Base-by-base conservation (phyloP, 192 early-diverging fungal species). In the Allomyces javanicus region DNA sequence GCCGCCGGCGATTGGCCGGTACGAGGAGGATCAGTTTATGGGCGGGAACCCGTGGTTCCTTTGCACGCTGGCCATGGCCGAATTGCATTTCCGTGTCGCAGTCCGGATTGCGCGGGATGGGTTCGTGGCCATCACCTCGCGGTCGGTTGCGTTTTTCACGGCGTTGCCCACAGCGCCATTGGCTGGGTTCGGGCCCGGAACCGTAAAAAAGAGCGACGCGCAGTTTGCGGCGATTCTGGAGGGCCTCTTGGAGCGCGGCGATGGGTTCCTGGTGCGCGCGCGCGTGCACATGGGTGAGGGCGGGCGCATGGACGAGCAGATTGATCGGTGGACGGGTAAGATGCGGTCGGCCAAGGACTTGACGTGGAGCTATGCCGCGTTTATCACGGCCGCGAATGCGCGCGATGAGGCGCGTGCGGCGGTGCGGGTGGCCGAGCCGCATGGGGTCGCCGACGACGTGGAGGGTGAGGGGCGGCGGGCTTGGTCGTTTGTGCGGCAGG, bases 41-140 rank as follows among this genome's bases (percentile, higher is more conserved):
- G 90, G 90, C 2, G 89, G 85, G n/a, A 92, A 92, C 66, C 87
- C 90, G 4, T 92, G 90, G 90, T 77, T 83, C 22, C 78, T 92
- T 1, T 63, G 74, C 10, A 89, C 85, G 0, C 69, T 73, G 14
- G 78, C 77, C 0, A 27, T 78, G 25, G 86, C 86, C n/a, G 88
- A 92, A 67, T 69, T 82, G 27, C 76, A 84, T 64, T 87, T 86
- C 70, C 69, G 71, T 19, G 70, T 83, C 43, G 78, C 77, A 0
- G n/a, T 67, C 0, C 55, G 61, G 17, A 78, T 73, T 66, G 64
- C 63, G 9, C 21, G 25, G 0, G 70, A 67, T 4, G 74, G 72
- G 3, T 10, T 23, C 0, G 63, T 77, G 21, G 50, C n/a, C 9
- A 75, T 80, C 25, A 72, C 75, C 9, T 4, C 44, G 21, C 33